Conservation (phyloP, 805 yeast species). For the Lipomyces yamadae region DNA sequence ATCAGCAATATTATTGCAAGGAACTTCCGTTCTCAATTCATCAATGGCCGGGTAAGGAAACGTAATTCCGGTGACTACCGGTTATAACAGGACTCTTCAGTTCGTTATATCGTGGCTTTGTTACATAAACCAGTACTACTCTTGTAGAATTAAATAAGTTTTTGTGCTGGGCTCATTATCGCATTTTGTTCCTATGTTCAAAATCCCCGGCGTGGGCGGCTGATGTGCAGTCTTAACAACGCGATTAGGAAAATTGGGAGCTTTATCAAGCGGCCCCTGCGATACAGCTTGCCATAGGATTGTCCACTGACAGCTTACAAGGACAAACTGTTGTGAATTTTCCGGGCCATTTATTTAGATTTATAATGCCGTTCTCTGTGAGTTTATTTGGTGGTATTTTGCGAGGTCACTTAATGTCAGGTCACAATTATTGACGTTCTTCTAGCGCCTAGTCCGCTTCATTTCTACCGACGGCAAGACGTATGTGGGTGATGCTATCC, state of each 20-base stretch:
- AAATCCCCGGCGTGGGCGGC: too few relatives aligned
- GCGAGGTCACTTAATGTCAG: neutral
- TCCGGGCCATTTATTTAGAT: neutral
- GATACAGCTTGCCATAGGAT: too few relatives aligned
- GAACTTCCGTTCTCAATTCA: too few relatives aligned
- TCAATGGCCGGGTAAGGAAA: constrained; percentile 3
- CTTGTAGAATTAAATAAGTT: too few relatives aligned
- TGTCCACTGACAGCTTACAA: neutral
- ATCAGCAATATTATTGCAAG: neutral
- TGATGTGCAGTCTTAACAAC: too few relatives aligned
- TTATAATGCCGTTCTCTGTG: constrained; percentile 30
- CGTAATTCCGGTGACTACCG: too few relatives aligned
- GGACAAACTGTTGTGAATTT: neutral
- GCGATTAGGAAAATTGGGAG: too few relatives aligned
- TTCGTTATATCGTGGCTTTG: too few relatives aligned
- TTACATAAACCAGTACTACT: too few relatives aligned
- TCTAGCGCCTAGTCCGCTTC: constrained; percentile 55
- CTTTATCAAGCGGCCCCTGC: neutral
- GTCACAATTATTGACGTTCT: neutral
- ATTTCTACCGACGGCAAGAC: constrained; percentile 51
- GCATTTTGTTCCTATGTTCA: too few relatives aligned
- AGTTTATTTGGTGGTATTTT: constrained; percentile 2
- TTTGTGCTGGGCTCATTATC: too few relatives aligned
- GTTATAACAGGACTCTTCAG: too few relatives aligned
- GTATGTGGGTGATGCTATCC: constrained; percentile 57